These are phyloP conservation scores for Grosmannia clavigera DNA, from an alignment of 2,329 filamentous ascomycete genomes.

Conservation along the genomic window DNA sequence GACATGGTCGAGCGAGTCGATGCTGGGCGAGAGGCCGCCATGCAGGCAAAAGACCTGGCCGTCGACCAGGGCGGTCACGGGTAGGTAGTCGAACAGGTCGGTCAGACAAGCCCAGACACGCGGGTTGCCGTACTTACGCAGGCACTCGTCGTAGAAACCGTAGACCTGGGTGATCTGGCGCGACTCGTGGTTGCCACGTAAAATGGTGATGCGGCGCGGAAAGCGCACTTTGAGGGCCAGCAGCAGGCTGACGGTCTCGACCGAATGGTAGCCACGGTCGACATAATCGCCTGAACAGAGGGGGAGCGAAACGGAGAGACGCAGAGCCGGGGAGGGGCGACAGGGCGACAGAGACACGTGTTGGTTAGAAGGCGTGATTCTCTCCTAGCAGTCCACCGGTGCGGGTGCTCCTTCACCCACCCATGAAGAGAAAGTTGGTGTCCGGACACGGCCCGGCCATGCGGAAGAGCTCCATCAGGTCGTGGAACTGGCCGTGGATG, in stretches of 20 bases:
- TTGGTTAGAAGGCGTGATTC: not conserved
- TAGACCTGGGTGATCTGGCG: slow-evolving; percentile 98
- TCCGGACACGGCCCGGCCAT: not conserved
- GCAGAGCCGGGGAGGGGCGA: not conserved
- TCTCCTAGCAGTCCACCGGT: too few relatives aligned
- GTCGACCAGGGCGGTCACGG: not conserved
- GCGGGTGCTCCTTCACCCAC: not conserved
- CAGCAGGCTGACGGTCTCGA: not conserved
- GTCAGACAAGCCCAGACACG: not conserved
- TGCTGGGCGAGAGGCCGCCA: slow-evolving; percentile 1
- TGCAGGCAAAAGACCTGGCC: not conserved
- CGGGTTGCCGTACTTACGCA: slow-evolving; percentile 43
- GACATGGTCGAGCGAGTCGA: not conserved
- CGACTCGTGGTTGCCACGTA: slow-evolving; percentile 45
- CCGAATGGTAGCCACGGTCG: not conserved
- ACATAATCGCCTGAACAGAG: not conserved
- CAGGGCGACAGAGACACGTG: not conserved
- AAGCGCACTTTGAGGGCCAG: not conserved
- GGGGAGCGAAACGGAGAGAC: not conserved
- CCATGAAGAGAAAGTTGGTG: slow-evolving; percentile 1
- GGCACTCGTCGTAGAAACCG: slow-evolving; percentile 97
- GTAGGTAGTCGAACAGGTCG: not conserved
- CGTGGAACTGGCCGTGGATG: slow-evolving; percentile 1
- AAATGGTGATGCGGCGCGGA: not conserved
- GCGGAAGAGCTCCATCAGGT: slow-evolving; percentile 1